Base-by-base conservation (phyloP, 2,329 filamentous ascomycete genomes). In the Hysterium pulicare region DNA sequence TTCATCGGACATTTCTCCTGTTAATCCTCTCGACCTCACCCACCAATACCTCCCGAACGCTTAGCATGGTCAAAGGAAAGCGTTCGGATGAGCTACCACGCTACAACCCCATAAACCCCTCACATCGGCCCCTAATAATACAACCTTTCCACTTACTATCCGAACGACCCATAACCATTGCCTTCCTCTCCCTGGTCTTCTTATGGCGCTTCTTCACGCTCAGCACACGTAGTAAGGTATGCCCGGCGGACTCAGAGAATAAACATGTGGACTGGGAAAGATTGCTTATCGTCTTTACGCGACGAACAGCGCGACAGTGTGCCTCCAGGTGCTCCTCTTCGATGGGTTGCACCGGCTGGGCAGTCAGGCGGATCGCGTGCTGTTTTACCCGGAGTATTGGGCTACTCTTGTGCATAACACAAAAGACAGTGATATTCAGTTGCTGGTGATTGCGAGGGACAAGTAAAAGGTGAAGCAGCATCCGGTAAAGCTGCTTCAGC, bases 401-500 rank as follows among this genome's bases (percentile, higher is more conserved):
- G 65, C 67, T 40, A 57, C 54, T 3, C 49, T 44, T 24, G 47
- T 67, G 17, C 42, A 53, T 20, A 51, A 51, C 42, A 33, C 55
- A 13, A 47, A 39, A 31, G 65, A 68, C 40, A 57, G 65, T 26
- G 64, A 70, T 23, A 72, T 71, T 44, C 71, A 74, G 48, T 55
- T 80, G 45, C 58, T 80, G 11, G 52, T 69, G 5, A 47, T 74
- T 50, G 78, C 77, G 17, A 64, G 67, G 48, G 67, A 74, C 40
- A 57, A 64, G 17, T 79, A 77, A 58, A 68, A 72, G 7, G 76
- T 73, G 23, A 69, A 73, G 42, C 55, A 79, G 32, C 61, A 72
- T 38, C 75, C 76, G 10, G 66, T 76, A 31, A 56, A 69, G 40
- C 61, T 74, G 6, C n/a, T 62, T 66, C 42, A 58, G 43, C 28